Evolutionary conservation across 2,329 filamentous ascomycete genomes (phyloP), one percentile per base, ranked within the genome.

Genomic region (Epichloe gansuensis): DNA sequence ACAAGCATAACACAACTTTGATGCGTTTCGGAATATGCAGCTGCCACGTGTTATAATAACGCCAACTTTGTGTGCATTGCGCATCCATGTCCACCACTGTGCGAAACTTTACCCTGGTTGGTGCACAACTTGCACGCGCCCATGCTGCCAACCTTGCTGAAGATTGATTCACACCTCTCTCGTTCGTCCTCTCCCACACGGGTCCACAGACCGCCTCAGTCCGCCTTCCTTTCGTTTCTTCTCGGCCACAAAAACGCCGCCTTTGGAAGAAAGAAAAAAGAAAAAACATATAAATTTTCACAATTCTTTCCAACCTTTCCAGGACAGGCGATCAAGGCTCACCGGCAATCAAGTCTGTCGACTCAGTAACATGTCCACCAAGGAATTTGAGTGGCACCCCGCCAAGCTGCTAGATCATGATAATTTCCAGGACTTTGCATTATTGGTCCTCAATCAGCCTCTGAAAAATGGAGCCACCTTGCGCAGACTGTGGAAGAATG

Each of bases 361-460:
- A 31, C 21, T 21, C 46, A 34, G 12, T 25, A 52, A 37, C 5
- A 65, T 65, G 61, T 55, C 59, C 11, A 53, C 59, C n/a, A 49
- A 56, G 35, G 51, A 52, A 5, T 68, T 69, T 45, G 67, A 72
- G 46, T 72, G 70, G 70, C 66, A 68, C 49, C 70, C 69, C 5
- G 65, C 67, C 52, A 65, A 62, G 59, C 58, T 68, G 54, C 61
- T 72, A 48, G 65, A 62, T 50, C 60, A 67, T 21, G 61, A 65
- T 45, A 56, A 56, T 42, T 57, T 62, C 5, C 62, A 65, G 39
- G 63, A 67, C 7, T 72, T 75, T 50, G 72, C 74, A 1, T 64
- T 78, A 5, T 62, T 79, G 31, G 66, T 78, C 37, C 70, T 79
- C 51, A 78, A 79, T 60, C 76, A 78, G 64, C 76, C 73, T 41